These are phyloP conservation scores for Trypanosoma boissoni DNA, from an alignment of 208 protist genomes.

Conservation along the genomic window DNA sequence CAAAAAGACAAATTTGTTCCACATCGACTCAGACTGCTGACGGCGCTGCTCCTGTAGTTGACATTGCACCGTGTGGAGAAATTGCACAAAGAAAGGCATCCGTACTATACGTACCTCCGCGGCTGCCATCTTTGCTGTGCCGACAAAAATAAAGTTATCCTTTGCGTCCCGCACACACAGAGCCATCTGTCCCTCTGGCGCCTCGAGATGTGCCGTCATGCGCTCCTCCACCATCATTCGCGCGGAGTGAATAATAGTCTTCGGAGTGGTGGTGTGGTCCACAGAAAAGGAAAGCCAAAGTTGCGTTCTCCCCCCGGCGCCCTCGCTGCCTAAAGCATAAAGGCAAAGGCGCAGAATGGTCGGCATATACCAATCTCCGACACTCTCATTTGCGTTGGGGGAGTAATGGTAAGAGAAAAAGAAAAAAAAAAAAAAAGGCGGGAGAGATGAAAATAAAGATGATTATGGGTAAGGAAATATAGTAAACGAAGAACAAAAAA, in stretches of 20 bases:
- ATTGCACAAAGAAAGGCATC: slow-evolving; percentile 21
- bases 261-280: slow-evolving; percentile 25
- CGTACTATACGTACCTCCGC: slow-evolving; percentile 5
- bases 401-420: background rate
- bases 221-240: slow-evolving; percentile 32
- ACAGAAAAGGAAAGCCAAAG: slow-evolving; percentile 47
- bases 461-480: background rate
- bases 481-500: background rate
- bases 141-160: slow-evolving; percentile 32
- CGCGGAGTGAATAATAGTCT: slow-evolving; percentile 26
- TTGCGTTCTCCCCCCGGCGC: slow-evolving; percentile 5
- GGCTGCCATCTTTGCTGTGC: slow-evolving; percentile 5
- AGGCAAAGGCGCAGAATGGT: slow-evolving; percentile 24
- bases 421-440: background rate
- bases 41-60: background rate
- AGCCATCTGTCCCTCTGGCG: slow-evolving; percentile 2
- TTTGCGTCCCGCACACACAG: slow-evolving; percentile 38
- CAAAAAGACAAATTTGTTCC: slow-evolving; percentile 35
- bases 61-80: slow-evolving; percentile 6
- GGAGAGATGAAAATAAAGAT: background rate
- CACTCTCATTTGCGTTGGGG: too few relatives aligned
- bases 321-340: background rate
- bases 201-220: slow-evolving; percentile 29
- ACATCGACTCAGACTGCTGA: background rate
- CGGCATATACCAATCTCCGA: slow-evolving; percentile 1